Evolutionary conservation across 164 flowering plant genomes (phyloP).

Genomic region (Berberis vulgaris): DNA sequence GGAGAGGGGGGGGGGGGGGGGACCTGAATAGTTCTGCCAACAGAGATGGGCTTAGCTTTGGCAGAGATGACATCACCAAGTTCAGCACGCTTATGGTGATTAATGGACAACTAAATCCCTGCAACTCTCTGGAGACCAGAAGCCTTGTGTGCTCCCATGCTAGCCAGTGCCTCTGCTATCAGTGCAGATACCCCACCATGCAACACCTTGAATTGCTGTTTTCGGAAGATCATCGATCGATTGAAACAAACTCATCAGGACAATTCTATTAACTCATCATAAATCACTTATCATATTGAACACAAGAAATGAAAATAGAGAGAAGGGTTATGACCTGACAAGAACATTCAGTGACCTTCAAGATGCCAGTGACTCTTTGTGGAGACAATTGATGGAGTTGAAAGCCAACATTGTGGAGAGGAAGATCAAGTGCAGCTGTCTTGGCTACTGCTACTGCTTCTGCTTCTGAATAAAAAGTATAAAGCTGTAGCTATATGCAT

Average conservation of each 20-base stretch:
- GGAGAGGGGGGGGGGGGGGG: not conserved
- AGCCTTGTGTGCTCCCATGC: slow-evolving; percentile 85
- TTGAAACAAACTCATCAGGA: too few species aligned
- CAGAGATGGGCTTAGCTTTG: slow-evolving; percentile 54
- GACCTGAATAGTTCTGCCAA: slow-evolving; percentile 76
- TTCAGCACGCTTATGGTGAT: slow-evolving; percentile 58
- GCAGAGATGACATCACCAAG: slow-evolving; percentile 65
- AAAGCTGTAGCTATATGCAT: too few species aligned
- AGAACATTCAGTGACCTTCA: slow-evolving; percentile 40
- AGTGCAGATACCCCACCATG: slow-evolving; percentile 93
- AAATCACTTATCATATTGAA: not conserved
- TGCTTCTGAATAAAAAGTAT: not conserved
- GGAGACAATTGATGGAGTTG: slow-evolving; percentile 44
- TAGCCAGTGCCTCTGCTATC: slow-evolving; percentile 72
- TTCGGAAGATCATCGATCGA: not conserved
- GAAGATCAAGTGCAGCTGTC: slow-evolving; percentile 30
- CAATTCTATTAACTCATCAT: too few species aligned
- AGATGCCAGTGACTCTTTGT: slow-evolving; percentile 41
- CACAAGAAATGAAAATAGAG: not conserved
- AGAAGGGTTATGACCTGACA: slow-evolving; percentile 40
- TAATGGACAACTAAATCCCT: slow-evolving; percentile 78
- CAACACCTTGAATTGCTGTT: slow-evolving; percentile 69
- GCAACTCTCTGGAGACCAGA: slow-evolving; percentile 73
- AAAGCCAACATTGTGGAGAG: slow-evolving; percentile 56
- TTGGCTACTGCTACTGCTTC: not conserved